A percentile compares a stretch with the other conserved stretches of the same genome.
phyloP scores from a whole-genome alignment of 352 stramenopile species.

The Thalassiosira oceanica region DNA sequence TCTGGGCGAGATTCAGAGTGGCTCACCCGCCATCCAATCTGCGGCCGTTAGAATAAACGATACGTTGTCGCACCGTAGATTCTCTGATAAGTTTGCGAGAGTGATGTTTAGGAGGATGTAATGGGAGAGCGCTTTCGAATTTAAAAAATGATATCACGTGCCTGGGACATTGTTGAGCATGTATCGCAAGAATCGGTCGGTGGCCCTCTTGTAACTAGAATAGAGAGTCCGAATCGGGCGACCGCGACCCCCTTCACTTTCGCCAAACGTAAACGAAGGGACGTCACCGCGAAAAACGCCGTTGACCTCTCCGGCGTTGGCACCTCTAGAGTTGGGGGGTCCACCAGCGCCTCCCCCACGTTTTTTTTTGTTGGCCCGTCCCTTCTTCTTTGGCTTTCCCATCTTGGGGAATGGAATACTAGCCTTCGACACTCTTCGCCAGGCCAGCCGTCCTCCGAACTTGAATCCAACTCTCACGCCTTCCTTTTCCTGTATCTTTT shows the following conservation, averaged over 20 bases:
- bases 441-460: too few relatives aligned
- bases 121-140: too few relatives aligned
- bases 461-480: too few relatives aligned
- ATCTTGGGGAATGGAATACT: not conserved
- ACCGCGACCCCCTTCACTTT: not conserved
- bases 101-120: too few relatives aligned
- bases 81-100: too few relatives aligned
- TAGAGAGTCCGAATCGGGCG: conserved; percentile 37
- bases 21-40: conserved; percentile 37
- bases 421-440: too few relatives aligned
- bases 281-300: conserved; percentile 8
- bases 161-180: conserved; percentile 20
- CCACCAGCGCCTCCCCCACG: not conserved
- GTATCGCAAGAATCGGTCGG: conserved; percentile 37
- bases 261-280: conserved; percentile 23
- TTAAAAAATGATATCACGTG: too few relatives aligned
- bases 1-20: too few relatives aligned
- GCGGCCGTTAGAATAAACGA: conserved; percentile 29
- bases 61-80: conserved; percentile 3
- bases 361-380: conserved; percentile 10
- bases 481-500: too few relatives aligned
- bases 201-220: conserved; percentile 51
- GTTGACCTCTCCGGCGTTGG: not conserved
- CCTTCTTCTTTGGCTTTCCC: conserved; percentile 1
- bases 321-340: not conserved